Base-by-base conservation (phyloP, 2,329 filamentous ascomycete species). In the Rhynchosporium secalis region DNA sequence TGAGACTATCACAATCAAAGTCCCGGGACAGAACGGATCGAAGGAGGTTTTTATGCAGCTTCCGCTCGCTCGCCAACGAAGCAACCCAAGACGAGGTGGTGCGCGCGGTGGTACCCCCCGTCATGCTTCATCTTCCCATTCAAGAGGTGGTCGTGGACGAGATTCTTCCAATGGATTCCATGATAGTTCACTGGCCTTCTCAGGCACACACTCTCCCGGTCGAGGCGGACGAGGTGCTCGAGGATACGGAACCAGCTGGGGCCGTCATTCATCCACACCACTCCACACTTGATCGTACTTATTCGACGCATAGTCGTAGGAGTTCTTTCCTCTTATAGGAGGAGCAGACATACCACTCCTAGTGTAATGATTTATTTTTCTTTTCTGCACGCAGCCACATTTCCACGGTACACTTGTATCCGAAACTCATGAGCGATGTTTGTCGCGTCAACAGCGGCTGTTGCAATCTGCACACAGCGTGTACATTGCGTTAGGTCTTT, bases 11-110 rank as follows among this genome's bases (percentile, higher is more conserved):
- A 71, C 74, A 20, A 78, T 84, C 65, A 77, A 77, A 43, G 70
- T 84, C 28, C 81, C 81, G 9, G 81, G 80, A 7, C 76, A 78
- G 67, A 64, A 72, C 1, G 75, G 76, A 36, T 65, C 75, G 4
- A 83, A 78, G 65, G 75, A 71, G 1, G 66, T 82, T 20, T 72
- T 67, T 48, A 69, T 79, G 41, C 74, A 72, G 6, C 72, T 73
- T 26, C 36, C 51, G 1, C 43, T 63, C 38, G 41, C 61, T 55
- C 66, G 70, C n/a, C 70, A 73, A 51, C 70, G 65, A 61, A 74
- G 71, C 62, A 74, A 73, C 51, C 69, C 71, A 13, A 69, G 72
- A 66, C 66, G 72, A 55, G 66, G 69, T 59, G 66, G 70, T 28
- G 59, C 64, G 15, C 68, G 70, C 29, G 69, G 70, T 51, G 68